Evolutionary conservation across 176 grass and related monocot species (phyloP), one percentile per base, ranked within the genome.

Genomic region (Aegilops speltoides): DNA sequence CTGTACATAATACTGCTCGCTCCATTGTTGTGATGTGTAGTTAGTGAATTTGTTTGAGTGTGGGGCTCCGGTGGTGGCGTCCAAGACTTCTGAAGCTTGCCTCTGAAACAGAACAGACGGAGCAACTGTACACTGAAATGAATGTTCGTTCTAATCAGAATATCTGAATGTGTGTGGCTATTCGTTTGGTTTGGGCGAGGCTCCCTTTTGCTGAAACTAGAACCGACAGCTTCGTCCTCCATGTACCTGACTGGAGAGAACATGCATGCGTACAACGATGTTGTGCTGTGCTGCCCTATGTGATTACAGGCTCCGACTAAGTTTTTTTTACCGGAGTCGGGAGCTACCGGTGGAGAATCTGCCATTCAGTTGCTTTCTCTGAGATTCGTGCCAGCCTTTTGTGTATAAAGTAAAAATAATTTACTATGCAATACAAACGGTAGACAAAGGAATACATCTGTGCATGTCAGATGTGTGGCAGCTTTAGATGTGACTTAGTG

Each of bases 1-100:
- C 10, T 91, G 90, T 88, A 85, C 64, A 91, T 91, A 88, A 78
- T 78, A 82, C 78, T 82, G 48, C 59, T 87, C 59, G 61, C 76
- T 85, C 76, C 78, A 62, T 22, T 68, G 71, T 82, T 71, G 43
- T 82, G 77, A 72, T 82, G 52, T 64, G 10, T 77, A 82, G 90
- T 77, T 78, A 77, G 82, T 13, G 61, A 2, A 38, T 52, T 79
- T 81, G 65, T 74, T 73, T 46, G 31, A 5, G 31, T 87, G 33
- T 54, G 31, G 25, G 26, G 33, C 60, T 12, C 17, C 8, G 17
- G 81, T 45, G 46, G 25, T 1, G 22, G 45, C 5, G 14, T 19
- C 68, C 50, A 74, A 16, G 65, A n/a, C 45, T 36, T 79, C 43
- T 75, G 43, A 60, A 50, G 66, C 26, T 65, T 83, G 54, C 37